phyloP scores from a whole-genome alignment of 2,329 filamentous ascomycete species.

The Fusarium paranaense region DNA sequence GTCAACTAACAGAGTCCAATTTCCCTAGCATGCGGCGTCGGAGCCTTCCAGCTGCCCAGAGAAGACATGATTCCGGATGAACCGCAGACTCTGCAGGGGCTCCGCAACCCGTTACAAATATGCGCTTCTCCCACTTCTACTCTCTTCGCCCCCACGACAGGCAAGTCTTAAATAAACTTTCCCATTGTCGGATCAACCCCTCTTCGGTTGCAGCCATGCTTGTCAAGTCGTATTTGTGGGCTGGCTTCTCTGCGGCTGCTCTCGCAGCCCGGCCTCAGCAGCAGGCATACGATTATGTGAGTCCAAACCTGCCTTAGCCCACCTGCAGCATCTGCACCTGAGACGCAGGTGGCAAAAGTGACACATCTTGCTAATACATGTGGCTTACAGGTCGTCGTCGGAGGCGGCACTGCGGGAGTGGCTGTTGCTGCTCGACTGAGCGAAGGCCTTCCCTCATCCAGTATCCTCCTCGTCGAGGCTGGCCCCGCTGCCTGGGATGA shows the following conservation, averaged over 20 bases:
- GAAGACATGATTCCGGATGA: background rate
- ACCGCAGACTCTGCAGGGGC: background rate
- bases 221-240: constrained; percentile 28
- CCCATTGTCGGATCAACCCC: background rate
- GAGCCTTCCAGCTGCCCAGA: background rate
- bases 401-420: constrained; percentile 50
- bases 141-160: background rate
- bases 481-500: constrained; percentile 46
- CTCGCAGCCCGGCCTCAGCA: constrained; percentile 27
- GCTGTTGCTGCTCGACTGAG: constrained; percentile 50
- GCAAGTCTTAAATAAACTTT: background rate
- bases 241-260: constrained; percentile 26
- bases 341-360: background rate
- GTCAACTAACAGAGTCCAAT: background rate
- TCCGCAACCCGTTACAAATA: background rate
- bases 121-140: background rate
- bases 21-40: background rate
- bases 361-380: constrained; percentile 36
- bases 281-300: constrained; percentile 35
- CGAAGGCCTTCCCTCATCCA: constrained; percentile 43
- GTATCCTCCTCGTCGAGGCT: constrained; percentile 47
- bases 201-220: constrained; percentile 18
- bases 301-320: constrained; percentile 8
- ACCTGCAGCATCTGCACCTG: background rate
- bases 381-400: constrained; percentile 45